Conservation (phyloP, 2,329 filamentous ascomycete genomes). For the Furcasterigmium sp. region DNA sequence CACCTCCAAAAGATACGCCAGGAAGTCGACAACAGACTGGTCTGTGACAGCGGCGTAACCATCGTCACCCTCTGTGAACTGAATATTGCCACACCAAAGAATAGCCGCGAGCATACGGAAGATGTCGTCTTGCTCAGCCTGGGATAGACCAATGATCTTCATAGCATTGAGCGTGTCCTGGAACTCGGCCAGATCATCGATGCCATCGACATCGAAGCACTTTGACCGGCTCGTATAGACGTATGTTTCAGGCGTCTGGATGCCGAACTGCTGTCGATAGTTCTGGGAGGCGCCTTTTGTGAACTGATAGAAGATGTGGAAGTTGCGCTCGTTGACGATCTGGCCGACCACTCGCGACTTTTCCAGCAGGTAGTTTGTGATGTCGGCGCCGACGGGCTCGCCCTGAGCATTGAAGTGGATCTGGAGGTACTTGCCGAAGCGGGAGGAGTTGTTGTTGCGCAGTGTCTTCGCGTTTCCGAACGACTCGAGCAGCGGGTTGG, state of each 20-base stretch:
- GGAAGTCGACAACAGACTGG: slow-evolving; percentile 87
- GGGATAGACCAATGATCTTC: slow-evolving; percentile 84
- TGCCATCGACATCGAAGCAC: slow-evolving; percentile 89
- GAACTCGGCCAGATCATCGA: slow-evolving; percentile 87
- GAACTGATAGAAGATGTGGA: slow-evolving; percentile 99
- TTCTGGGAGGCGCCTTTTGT: slow-evolving; percentile 87
- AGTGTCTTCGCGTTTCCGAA: slow-evolving; percentile 98
- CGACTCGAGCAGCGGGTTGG: slow-evolving; percentile 92
- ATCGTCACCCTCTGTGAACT: slow-evolving; percentile 82
- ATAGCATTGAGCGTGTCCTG: slow-evolving; percentile 89
- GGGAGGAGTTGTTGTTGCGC: slow-evolving; percentile 97
- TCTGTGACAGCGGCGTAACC: slow-evolving; percentile 85
- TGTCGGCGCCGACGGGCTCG: slow-evolving; percentile 92
- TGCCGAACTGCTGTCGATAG: slow-evolving; percentile 81
- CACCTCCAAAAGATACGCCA: slow-evolving; percentile 90
- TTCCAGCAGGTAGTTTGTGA: slow-evolving; percentile 96
- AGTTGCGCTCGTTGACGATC: slow-evolving; percentile 93
- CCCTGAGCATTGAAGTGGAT: slow-evolving; percentile 90
- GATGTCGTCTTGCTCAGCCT: slow-evolving; percentile 89
- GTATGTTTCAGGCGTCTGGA: slow-evolving; percentile 90
- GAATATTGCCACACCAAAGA: slow-evolving; percentile 91
- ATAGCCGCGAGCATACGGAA: slow-evolving; percentile 92
- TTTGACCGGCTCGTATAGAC: slow-evolving; percentile 91
- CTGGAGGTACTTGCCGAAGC: slow-evolving; percentile 97
- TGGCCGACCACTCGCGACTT: slow-evolving; percentile 94